These are phyloP conservation scores for Leptosphaerulina australis DNA, from an alignment of 2,329 filamentous ascomycete genomes.

Conservation along the genomic window DNA sequence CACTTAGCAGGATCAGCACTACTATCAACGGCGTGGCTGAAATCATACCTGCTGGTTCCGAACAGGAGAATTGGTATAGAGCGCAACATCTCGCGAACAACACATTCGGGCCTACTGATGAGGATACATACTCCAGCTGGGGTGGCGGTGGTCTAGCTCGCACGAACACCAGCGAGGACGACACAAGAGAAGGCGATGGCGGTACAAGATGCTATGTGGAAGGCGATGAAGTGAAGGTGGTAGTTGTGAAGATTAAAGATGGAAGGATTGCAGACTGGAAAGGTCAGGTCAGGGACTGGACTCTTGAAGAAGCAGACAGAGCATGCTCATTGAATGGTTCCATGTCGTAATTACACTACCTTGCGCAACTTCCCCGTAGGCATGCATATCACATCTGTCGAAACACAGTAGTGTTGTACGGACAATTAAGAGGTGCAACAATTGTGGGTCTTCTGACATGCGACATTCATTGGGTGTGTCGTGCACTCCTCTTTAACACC, in stretches of 20 bases:
- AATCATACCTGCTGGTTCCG: constrained; percentile 72
- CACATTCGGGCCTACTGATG: constrained; percentile 66
- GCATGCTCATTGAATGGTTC: constrained; percentile 3
- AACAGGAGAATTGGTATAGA: constrained; percentile 84
- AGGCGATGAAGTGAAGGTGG: constrained; percentile 82
- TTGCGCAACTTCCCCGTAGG: neutral
- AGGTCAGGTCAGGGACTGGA: constrained; percentile 86
- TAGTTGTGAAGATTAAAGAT: constrained; percentile 82
- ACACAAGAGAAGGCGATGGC: constrained; percentile 49
- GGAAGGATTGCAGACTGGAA: constrained; percentile 95
- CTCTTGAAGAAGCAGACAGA: neutral
- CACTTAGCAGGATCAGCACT: constrained; percentile 84
- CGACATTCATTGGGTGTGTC: neutral
- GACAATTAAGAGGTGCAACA: neutral
- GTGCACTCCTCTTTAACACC: neutral
- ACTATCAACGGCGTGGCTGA: constrained; percentile 90
- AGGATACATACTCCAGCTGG: constrained; percentile 45
- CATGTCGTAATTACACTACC: neutral
- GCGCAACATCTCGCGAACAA: constrained; percentile 89
- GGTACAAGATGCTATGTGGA: constrained; percentile 72
- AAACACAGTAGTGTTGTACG: neutral
- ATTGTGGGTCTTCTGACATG: neutral
- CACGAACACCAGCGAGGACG: constrained; percentile 43
- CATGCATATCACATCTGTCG: neutral
- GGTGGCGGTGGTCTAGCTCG: constrained; percentile 60